Conservation (phyloP, 768 basidiomycete species). For the Termitomyces sp. region DNA sequence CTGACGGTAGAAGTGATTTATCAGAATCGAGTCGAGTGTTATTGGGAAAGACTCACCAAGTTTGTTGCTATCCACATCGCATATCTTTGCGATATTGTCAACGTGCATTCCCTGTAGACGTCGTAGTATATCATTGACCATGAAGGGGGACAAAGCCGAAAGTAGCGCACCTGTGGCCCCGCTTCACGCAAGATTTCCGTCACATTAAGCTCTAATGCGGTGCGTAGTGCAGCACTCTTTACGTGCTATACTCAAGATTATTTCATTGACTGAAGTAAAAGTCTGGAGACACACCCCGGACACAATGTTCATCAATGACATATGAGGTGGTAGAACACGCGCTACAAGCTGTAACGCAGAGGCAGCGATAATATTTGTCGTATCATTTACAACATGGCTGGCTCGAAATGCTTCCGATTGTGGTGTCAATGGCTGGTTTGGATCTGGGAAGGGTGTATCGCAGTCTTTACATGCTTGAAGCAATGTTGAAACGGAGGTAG, state of each 20-base stretch:
- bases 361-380: conserved; percentile 24
- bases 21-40: not conserved
- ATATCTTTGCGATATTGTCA: conserved; percentile 24
- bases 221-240: conserved; percentile 18
- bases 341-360: conserved; percentile 28
- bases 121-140: not conserved
- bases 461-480: conserved; percentile 18
- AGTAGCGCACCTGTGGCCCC: conserved; percentile 17
- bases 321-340: conserved; percentile 15
- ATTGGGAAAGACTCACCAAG: conserved; percentile 20
- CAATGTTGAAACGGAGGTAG: conserved; percentile 17
- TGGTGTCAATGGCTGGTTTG: conserved; percentile 20
- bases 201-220: conserved; percentile 19
- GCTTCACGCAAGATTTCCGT: conserved; percentile 12
- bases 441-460: conserved; percentile 18
- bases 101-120: conserved; percentile 10
- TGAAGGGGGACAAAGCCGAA: not conserved
- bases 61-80: conserved; percentile 23
- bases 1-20: not conserved
- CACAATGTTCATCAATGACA: conserved; percentile 13
- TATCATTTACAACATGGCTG: conserved; percentile 20
- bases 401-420: conserved; percentile 24
- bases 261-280: no score
- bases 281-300: not conserved
- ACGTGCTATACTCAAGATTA: not conserved